Evolutionary conservation across 139 green algal genomes (phyloP).

Genomic region (Chlamydomonas incerta): DNA sequence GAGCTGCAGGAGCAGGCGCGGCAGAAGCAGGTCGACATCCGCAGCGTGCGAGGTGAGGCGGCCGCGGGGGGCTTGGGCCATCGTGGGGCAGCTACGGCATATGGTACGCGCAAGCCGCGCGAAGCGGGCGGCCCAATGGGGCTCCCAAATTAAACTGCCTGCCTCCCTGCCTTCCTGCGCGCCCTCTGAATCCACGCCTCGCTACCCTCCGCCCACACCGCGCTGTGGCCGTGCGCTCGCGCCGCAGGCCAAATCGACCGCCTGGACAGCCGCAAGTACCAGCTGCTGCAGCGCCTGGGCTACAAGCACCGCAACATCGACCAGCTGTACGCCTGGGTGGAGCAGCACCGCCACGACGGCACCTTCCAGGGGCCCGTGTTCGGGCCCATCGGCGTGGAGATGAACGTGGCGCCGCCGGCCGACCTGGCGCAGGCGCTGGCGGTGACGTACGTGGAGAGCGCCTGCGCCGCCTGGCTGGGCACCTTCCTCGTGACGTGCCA

Average conservation of each 20-base stretch:
- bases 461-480: conserved; percentile 4
- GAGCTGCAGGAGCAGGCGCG: conserved; percentile 50
- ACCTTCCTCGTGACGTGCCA: conserved; percentile 29
- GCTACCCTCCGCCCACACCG: too few species aligned
- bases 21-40: background rate
- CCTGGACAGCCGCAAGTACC: conserved; percentile 26
- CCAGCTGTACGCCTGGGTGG: conserved; percentile 54
- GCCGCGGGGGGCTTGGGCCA: too few species aligned
- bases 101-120: too few species aligned
- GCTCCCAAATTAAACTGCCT: background rate
- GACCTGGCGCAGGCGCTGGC: background rate
- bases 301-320: conserved; percentile 37
- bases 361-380: conserved; percentile 57
- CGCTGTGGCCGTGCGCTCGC: background rate
- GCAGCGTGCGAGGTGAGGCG: background rate
- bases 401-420: conserved; percentile 52
- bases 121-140: too few species aligned
- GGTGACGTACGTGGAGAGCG: conserved; percentile 33
- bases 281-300: conserved; percentile 46
- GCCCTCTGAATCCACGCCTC: too few species aligned
- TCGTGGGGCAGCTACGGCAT: too few species aligned
- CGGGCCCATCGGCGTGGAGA: conserved; percentile 74
- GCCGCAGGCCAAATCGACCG: conserved; percentile 26
- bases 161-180: too few species aligned
- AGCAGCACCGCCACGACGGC: conserved; percentile 41